These are phyloP conservation scores for Apocynum venetum DNA, from an alignment of 257 asterid genomes.

Conservation along the genomic window DNA sequence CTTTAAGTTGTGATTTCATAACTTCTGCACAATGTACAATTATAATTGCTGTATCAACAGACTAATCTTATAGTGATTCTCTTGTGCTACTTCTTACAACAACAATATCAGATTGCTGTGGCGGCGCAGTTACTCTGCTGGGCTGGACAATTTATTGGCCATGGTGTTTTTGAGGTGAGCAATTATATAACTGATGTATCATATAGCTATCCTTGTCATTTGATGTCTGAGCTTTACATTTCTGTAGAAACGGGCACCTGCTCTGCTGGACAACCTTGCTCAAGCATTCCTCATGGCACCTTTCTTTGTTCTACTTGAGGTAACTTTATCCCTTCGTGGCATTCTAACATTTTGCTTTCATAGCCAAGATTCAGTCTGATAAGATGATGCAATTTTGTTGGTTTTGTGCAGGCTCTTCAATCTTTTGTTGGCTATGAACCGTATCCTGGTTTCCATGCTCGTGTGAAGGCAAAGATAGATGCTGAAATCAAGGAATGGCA, in stretches of 20 bases:
- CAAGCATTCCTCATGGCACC: conserved; percentile 99
- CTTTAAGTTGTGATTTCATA: background rate
- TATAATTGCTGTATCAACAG: background rate
- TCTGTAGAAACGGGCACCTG: conserved; percentile 93
- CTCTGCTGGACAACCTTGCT: conserved; percentile 85
- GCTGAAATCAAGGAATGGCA: conserved; percentile 71
- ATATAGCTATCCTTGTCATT: background rate
- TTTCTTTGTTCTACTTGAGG: conserved; percentile 88
- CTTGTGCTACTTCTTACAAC: conserved; percentile 17
- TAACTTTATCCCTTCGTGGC: conserved; percentile 31
- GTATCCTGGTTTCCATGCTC: conserved; percentile 69
- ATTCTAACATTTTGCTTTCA: background rate
- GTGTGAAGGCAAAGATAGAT: conserved; percentile 57
- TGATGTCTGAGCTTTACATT: conserved; percentile 8
- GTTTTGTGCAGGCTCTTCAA: conserved; percentile 40
- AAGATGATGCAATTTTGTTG: background rate
- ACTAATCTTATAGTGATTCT: conserved; percentile 2
- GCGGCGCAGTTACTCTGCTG: conserved; percentile 90
- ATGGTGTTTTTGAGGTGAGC: conserved; percentile 87
- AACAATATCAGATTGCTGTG: conserved; percentile 57
- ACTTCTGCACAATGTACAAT: background rate
- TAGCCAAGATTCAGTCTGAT: background rate
- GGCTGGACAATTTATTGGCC: conserved; percentile 91
- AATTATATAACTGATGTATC: background rate
- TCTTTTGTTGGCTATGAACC: conserved; percentile 76